Percentiles rank a stretch among this genome's conserved stretches.
These are phyloP conservation scores for Dryadomyces quercivorus DNA, from an alignment of 2,329 filamentous ascomycete species.

Conservation along the genomic window DNA sequence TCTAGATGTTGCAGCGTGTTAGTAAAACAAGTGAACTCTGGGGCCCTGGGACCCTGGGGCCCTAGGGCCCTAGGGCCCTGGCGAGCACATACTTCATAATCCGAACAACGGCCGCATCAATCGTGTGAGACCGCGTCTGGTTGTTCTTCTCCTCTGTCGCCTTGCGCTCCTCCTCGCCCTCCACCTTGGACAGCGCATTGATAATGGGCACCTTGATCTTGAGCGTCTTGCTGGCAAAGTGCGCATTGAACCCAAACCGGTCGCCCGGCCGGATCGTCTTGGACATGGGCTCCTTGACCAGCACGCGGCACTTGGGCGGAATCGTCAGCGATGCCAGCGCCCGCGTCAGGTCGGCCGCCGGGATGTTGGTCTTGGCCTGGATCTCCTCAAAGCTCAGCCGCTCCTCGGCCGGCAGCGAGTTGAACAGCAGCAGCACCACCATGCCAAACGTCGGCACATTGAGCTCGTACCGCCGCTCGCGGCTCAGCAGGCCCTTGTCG, in stretches of 20 bases:
- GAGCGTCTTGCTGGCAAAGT: slow-evolving; percentile 70
- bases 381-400: slow-evolving; percentile 60
- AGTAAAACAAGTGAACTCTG: too few relatives aligned
- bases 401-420: slow-evolving; percentile 44
- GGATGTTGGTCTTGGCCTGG: slow-evolving; percentile 69
- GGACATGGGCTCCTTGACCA: slow-evolving; percentile 68
- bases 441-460: slow-evolving; percentile 90
- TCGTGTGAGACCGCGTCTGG: slow-evolving; percentile 55
- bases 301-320: slow-evolving; percentile 68
- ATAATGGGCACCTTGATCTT: slow-evolving; percentile 86
- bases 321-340: slow-evolving; percentile 74
- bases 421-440: slow-evolving; percentile 83
- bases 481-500: slow-evolving; percentile 44
- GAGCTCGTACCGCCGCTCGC: slow-evolving; percentile 70
- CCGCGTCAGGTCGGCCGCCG: slow-evolving; percentile 58
- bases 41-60: too few relatives aligned
- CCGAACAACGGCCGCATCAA: slow-evolving; percentile 66
- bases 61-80: too few relatives aligned
- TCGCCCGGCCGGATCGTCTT: slow-evolving; percentile 69
- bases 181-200: slow-evolving; percentile 70
- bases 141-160: slow-evolving; percentile 67
- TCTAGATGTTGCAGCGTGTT: too few relatives aligned
- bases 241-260: slow-evolving; percentile 68
- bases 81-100: slow-evolving; percentile 73
- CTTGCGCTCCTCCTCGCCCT: slow-evolving; percentile 56